Percentiles rank a stretch among this genome's conserved stretches.
phyloP scores from a whole-genome alignment of 2,329 filamentous ascomycete species.

The Lojkania enalia region DNA sequence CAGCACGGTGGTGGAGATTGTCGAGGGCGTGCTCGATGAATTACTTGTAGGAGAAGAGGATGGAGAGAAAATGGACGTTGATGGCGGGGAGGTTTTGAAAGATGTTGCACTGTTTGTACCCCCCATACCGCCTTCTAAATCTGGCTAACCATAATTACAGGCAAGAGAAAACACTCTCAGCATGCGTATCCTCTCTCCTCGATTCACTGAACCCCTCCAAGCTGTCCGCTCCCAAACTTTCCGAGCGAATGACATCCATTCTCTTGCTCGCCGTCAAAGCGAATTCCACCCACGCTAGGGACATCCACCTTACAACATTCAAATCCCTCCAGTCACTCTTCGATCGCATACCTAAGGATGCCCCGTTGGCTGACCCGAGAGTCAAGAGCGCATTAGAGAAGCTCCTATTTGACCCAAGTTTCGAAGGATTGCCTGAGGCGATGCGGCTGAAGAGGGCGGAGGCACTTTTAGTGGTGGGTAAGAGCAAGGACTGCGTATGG shows the following conservation, averaged over 20 bases:
- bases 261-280: conserved; percentile 24
- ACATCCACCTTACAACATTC: conserved; percentile 28
- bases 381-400: conserved; percentile 21
- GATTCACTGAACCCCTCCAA: conserved; percentile 21
- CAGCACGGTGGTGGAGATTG: conserved; percentile 66
- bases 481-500: conserved; percentile 17
- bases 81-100: conserved; percentile 31
- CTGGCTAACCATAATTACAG: conserved; percentile 13
- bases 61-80: conserved; percentile 37
- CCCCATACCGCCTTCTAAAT: not conserved
- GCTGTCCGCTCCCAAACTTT: conserved; percentile 14
- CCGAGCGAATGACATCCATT: conserved; percentile 12
- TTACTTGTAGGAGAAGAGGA: conserved; percentile 23
- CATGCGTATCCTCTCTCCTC: conserved; percentile 24
- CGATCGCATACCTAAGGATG: conserved; percentile 15
- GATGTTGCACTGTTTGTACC: conserved; percentile 25
- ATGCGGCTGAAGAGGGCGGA: conserved; percentile 32
- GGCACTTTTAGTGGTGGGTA: conserved; percentile 25
- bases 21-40: conserved; percentile 55
- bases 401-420: conserved; percentile 28
- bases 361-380: conserved; percentile 6
- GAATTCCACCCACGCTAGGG: conserved; percentile 24
- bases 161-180: conserved; percentile 28
- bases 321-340: conserved; percentile 27
- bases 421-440: conserved; percentile 31